Evolutionary conservation across 1,284 basidiomycete genomes (phyloP).

Genomic region (Jaminaea rosea): DNA sequence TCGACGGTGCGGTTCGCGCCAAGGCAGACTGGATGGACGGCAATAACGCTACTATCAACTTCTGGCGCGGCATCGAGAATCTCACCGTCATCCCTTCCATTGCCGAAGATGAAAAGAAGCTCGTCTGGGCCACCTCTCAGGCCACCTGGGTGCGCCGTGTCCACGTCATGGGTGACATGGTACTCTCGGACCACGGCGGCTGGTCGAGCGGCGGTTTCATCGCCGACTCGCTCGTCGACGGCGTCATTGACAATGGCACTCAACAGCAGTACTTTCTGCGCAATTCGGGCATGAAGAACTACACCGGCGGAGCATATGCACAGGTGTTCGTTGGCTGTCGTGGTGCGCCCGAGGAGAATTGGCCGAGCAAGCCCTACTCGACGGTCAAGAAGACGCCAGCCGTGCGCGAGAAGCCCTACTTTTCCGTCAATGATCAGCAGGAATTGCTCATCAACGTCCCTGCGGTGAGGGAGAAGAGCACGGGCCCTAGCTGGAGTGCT

Average conservation of each 20-base stretch:
- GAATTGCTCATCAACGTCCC: not conserved
- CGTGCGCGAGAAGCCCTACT: slow-evolving; percentile 3
- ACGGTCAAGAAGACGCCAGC: not conserved
- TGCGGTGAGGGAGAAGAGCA: not conserved
- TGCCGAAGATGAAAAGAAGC: not conserved
- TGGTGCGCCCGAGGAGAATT: slow-evolving; percentile 3
- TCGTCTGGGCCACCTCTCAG: slow-evolving; percentile 3
- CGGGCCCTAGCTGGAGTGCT: not conserved
- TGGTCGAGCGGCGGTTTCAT: slow-evolving; percentile 1
- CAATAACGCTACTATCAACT: slow-evolving; percentile 3
- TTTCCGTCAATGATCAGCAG: not conserved
- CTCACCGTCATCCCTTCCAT: slow-evolving; percentile 1
- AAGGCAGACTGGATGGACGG: slow-evolving; percentile 1
- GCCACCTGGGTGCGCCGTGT: slow-evolving; percentile 2
- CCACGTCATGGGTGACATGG: not conserved
- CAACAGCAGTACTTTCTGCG: slow-evolving; percentile 3
- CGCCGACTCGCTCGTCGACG: not conserved
- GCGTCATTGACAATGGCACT: slow-evolving; percentile 1
- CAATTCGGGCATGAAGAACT: not conserved
- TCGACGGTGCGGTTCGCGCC: slow-evolving; percentile 1
- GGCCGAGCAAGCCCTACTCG: slow-evolving; percentile 3
- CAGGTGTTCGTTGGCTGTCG: slow-evolving; percentile 2
- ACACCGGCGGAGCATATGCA: not conserved
- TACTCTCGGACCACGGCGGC: slow-evolving; percentile 1
- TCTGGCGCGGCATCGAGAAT: slow-evolving; percentile 4